Conservation (phyloP, 257 asterid genomes). For the Jacaranda copaia region DNA sequence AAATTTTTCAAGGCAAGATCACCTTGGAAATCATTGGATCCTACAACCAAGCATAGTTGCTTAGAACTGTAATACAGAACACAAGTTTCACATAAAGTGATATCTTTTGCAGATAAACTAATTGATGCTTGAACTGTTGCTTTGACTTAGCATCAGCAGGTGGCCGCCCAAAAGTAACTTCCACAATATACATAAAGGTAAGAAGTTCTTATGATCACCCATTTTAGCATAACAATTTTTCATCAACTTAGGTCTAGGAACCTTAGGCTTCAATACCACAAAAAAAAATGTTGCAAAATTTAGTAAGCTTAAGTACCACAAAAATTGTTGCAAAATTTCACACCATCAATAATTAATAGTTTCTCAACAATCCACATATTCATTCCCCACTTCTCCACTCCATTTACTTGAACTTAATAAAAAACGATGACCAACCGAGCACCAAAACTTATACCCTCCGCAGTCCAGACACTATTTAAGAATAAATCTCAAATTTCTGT, state of each 20-base stretch:
- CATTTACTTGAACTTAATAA: neutral
- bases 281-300: neutral
- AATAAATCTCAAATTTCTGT: neutral
- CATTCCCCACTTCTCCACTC: neutral
- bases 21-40: conserved; percentile 79
- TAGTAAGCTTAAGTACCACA: no score
- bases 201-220: neutral
- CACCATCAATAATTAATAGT: neutral
- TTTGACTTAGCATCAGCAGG: conserved; percentile 3
- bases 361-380: neutral
- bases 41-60: conserved; percentile 39
- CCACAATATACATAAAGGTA: neutral
- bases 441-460: conserved; percentile 11
- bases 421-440: neutral
- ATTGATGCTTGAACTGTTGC: neutral
- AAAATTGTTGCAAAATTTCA: no score
- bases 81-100: neutral
- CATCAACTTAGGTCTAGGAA: neutral
- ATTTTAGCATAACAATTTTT: neutral
- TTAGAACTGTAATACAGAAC: neutral
- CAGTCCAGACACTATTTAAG: neutral
- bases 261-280: neutral
- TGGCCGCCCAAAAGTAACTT: conserved; percentile 11
- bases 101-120: conserved; percentile 1
- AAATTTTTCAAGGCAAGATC: conserved; percentile 71